Conservation (phyloP, 2,329 filamentous ascomycete species). For the Talaromyces sp. region DNA sequence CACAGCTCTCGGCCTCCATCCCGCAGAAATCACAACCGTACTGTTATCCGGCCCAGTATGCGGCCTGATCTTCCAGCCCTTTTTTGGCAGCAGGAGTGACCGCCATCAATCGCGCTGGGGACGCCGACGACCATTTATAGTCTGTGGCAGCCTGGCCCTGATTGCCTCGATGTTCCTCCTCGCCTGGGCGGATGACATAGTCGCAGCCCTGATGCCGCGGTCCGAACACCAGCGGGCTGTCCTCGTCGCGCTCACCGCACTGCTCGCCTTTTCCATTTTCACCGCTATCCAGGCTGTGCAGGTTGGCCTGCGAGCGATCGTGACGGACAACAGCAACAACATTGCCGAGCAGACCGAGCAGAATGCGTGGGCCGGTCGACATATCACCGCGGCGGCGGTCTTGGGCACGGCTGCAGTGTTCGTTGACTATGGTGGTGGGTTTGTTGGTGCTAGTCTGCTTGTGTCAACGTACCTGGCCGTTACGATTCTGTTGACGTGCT, state of each 20-base stretch:
- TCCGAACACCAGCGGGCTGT: neutral
- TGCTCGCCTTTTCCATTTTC: neutral
- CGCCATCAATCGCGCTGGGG: neutral
- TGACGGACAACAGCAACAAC: neutral
- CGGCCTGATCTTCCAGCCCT: neutral
- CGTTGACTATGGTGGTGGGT: neutral
- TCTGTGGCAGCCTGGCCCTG: neutral
- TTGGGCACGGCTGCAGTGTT: neutral
- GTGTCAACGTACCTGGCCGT: neutral
- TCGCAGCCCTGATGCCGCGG: neutral
- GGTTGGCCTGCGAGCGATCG: neutral
- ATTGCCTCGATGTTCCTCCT: neutral
- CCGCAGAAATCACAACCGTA: neutral
- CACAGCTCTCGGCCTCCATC: neutral
- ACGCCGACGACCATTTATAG: neutral
- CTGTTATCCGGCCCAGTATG: slow-evolving; percentile 5
- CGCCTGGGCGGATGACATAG: neutral
- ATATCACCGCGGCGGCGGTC: neutral
- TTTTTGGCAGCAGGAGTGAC: slow-evolving; percentile 3
- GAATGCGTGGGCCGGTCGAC: neutral
- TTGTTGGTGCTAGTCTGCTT: neutral
- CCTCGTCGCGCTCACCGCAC: neutral
- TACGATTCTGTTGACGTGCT: neutral
- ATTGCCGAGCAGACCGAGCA: neutral
- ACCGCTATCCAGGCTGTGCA: neutral